phyloP scores from a whole-genome alignment of 106 monocot genomes.

The Amphibolis antarctica region DNA sequence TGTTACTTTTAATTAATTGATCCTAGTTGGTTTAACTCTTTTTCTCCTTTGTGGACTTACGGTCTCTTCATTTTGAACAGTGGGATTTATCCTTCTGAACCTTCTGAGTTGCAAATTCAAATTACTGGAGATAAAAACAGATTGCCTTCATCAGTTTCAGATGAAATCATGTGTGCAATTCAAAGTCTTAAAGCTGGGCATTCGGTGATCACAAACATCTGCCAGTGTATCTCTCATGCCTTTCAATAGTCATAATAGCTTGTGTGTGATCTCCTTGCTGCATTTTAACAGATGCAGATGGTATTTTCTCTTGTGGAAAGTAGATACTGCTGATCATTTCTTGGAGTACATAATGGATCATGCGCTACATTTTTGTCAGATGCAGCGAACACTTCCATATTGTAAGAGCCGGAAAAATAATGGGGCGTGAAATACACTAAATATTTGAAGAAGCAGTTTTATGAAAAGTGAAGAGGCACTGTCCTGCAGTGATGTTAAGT shows the following conservation, averaged over 20 bases:
- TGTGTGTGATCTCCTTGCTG: neutral
- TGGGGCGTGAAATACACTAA: too few relatives aligned
- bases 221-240: neutral
- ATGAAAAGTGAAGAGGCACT: too few relatives aligned
- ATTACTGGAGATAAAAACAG: neutral
- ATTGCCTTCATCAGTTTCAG: neutral
- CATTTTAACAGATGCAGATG: neutral
- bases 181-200: neutral
- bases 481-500: too few relatives aligned
- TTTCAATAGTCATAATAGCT: neutral
- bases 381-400: too few relatives aligned
- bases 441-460: too few relatives aligned
- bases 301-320: too few relatives aligned
- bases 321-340: too few relatives aligned
- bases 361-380: too few relatives aligned
- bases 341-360: too few relatives aligned
- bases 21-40: neutral
- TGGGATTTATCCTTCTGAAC: conserved; percentile 6
- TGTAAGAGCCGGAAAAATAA: too few relatives aligned
- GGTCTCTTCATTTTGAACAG: neutral
- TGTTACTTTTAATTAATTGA: too few relatives aligned
- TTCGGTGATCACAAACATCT: neutral
- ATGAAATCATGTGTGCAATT: neutral
- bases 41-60: neutral
- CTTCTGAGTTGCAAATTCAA: conserved; percentile 3